Evolutionary conservation across 2,329 filamentous ascomycete genomes (phyloP).

Genomic region (Aureobasidium uvarum): DNA sequence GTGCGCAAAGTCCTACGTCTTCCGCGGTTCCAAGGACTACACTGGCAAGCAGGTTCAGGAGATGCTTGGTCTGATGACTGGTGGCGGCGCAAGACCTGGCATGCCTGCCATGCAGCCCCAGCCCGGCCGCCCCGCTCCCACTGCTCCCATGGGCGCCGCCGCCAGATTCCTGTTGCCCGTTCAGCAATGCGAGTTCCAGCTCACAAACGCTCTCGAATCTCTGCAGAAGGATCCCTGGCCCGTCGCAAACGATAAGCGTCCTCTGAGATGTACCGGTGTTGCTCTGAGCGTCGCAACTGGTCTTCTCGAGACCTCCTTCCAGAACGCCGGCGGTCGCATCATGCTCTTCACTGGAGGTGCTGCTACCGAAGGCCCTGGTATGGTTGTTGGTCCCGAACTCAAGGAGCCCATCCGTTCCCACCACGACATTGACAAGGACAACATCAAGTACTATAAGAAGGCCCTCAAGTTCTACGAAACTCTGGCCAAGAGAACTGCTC

Average conservation of each 20-base stretch:
- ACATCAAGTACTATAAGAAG: slow-evolving; percentile 99
- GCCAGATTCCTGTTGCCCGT: slow-evolving; percentile 91
- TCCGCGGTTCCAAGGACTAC: slow-evolving; percentile 97
- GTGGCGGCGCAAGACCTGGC: slow-evolving; percentile 64
- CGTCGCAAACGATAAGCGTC: slow-evolving; percentile 87
- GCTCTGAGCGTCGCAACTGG: slow-evolving; percentile 95
- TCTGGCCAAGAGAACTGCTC: slow-evolving; percentile 87
- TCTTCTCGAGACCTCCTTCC: slow-evolving; percentile 88
- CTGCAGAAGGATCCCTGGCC: slow-evolving; percentile 98
- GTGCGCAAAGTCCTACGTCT: slow-evolving; percentile 98
- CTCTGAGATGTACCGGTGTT: slow-evolving; percentile 88
- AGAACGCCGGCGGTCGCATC: slow-evolving; percentile 89
- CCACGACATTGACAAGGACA: slow-evolving; percentile 97
- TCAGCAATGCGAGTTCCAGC: slow-evolving; percentile 92
- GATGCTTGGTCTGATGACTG: slow-evolving; percentile 77
- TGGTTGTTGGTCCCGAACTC: slow-evolving; percentile 93
- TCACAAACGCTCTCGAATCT: slow-evolving; percentile 93
- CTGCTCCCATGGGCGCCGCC: slow-evolving; percentile 73
- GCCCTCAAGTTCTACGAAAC: slow-evolving; percentile 97
- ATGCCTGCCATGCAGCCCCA: slow-evolving; percentile 64
- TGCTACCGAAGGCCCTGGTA: slow-evolving; percentile 91
- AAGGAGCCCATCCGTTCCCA: slow-evolving; percentile 96
- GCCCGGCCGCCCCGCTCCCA: slow-evolving; percentile 61
- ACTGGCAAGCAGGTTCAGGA: slow-evolving; percentile 98
- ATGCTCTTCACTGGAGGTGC: slow-evolving; percentile 97